Evolutionary conservation across 768 basidiomycete species (phyloP), one percentile per base, ranked within the genome.

Genomic region (Serendipita sp.): DNA sequence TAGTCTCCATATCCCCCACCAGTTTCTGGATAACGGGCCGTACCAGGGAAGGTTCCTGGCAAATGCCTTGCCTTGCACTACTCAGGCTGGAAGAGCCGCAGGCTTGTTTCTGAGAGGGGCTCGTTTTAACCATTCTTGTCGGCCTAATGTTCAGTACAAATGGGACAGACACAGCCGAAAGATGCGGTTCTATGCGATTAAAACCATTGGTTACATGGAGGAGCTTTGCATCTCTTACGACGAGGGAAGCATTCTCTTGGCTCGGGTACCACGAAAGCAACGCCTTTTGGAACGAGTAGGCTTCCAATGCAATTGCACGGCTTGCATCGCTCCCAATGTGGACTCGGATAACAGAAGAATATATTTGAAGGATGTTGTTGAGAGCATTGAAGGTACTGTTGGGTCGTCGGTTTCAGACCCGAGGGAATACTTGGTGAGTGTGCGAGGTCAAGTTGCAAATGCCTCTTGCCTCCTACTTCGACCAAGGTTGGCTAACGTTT

Each of bases 171-270:
- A 62, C 22, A 58, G 60, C 28, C 64, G 65, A 20, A 62, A 61
- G 11, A 69, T 72, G 68, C 61, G 62, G 34, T 71, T 72, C 63
- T 64, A 66, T 14, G 70, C 70, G 11, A 48, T 71, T 33, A 65
- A 67, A 38, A 70, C 69, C 42, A 61, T 72, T 34, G 65, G 14
- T 17, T 62, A 61, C 14, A 70, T 66, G n/a, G 70, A 72, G 62
- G 71, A 72, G 64, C 65, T 72, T 3, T 72, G 70, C 63, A 68
- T 72, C 62, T 66, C 65, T 42, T 72, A 72, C 58, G 63, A 58
- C n/a, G 31, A 24, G 11, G 9, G 22, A 11, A 28, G 31, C 22
- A 17, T 58, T n/a, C 22, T 33, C 31, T n/a, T 58, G 16, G 3
- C 53, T 4, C 53, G 53, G 5, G 24, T 7, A 24, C 9, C 22